Conservation (phyloP, 345 rosid genomes). For the Aquilaria malaccensis region DNA sequence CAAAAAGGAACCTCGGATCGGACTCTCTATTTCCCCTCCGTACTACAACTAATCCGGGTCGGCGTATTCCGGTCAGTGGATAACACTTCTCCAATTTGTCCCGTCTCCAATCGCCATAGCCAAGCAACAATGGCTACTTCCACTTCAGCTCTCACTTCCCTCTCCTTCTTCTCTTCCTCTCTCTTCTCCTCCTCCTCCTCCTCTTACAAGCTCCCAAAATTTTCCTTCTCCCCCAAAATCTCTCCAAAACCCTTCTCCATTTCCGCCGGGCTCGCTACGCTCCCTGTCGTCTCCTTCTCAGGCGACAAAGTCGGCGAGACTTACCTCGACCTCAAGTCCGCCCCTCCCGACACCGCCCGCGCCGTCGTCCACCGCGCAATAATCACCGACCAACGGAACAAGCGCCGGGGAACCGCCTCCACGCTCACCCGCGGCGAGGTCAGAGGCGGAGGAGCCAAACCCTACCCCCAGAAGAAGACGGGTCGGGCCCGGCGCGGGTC, state of each 20-base stretch:
- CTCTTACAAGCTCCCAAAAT: constrained; percentile 20
- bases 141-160: constrained; percentile 29
- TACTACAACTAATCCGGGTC: too few species aligned
- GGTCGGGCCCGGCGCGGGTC: constrained; percentile 85
- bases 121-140: constrained; percentile 41
- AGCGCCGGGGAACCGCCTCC: constrained; percentile 92
- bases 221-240: constrained; percentile 15
- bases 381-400: constrained; percentile 74
- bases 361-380: constrained; percentile 85
- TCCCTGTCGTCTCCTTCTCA: constrained; percentile 65
- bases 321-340: constrained; percentile 66
- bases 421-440: constrained; percentile 87
- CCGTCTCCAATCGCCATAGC: too few species aligned
- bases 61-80: too few species aligned
- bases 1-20: too few species aligned
- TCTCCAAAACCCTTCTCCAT: constrained; percentile 30
- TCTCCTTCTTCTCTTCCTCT: constrained; percentile 51
- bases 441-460: constrained; percentile 86
- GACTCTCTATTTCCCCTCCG: too few species aligned
- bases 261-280: constrained; percentile 48
- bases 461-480: constrained; percentile 82
- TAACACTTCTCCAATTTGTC: too few species aligned
- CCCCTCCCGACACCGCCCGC: constrained; percentile 76
- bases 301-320: constrained; percentile 89
- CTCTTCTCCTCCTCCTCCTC: constrained; percentile 26